phyloP scores from a whole-genome alignment of 805 yeast genomes.

The Metschnikowia colocasiae region DNA sequence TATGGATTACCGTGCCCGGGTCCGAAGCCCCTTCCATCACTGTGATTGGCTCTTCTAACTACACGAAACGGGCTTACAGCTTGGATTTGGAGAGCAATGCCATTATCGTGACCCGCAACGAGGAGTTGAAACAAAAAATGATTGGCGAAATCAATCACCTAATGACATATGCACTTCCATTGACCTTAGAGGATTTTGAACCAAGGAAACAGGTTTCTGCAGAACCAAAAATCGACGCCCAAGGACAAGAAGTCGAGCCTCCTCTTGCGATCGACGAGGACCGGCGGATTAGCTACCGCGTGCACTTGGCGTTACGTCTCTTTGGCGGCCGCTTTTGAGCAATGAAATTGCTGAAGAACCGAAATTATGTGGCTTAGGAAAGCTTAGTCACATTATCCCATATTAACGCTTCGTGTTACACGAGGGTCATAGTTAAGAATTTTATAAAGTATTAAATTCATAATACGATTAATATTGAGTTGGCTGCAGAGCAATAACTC shows the following conservation, averaged over 20 bases:
- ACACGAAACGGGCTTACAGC: constrained; percentile 83
- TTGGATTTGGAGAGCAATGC: constrained; percentile 89
- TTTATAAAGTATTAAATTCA: background rate
- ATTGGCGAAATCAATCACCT: constrained; percentile 60
- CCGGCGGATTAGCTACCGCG: constrained; percentile 59
- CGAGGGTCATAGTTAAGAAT: background rate
- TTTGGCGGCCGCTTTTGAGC: constrained; percentile 10
- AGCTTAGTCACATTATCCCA: background rate
- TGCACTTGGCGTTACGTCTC: constrained; percentile 55
- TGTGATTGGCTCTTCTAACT: constrained; percentile 88
- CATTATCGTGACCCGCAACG: constrained; percentile 67
- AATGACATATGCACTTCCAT: constrained; percentile 46
- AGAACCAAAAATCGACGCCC: constrained; percentile 16
- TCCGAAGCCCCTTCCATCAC: constrained; percentile 66
- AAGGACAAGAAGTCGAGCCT: constrained; percentile 17
- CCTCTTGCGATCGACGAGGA: constrained; percentile 47
- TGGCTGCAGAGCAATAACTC: no score
- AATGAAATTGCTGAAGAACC: background rate
- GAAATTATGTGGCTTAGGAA: background rate
- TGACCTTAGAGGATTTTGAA: constrained; percentile 58
- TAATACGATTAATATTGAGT: background rate
- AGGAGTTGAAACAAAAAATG: constrained; percentile 54
- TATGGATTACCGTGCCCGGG: constrained; percentile 70
- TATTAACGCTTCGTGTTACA: no score
- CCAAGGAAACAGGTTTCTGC: constrained; percentile 22